These are phyloP conservation scores for Lecanicillium sp. DNA, from an alignment of 2,329 filamentous ascomycete genomes.

Conservation along the genomic window DNA sequence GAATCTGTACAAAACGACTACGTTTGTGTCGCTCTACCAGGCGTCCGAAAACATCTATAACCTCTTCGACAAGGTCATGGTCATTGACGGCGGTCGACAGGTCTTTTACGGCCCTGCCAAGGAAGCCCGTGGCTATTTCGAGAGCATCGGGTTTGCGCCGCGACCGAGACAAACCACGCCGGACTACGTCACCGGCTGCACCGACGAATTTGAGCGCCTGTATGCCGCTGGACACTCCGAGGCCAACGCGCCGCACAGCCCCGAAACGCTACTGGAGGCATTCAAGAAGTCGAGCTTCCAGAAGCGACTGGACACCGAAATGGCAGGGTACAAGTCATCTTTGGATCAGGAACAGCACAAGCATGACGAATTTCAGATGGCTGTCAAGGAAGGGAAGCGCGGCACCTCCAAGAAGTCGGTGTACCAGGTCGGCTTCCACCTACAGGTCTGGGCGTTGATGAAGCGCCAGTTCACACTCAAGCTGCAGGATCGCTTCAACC, in stretches of 20 bases:
- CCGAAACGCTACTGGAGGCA: conserved; percentile 59
- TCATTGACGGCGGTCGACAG: conserved; percentile 68
- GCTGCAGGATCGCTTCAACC: conserved; percentile 75
- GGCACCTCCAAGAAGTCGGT: conserved; percentile 67
- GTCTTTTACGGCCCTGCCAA: conserved; percentile 66
- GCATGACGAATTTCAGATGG: conserved; percentile 68
- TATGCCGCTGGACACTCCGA: conserved; percentile 61
- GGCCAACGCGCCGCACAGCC: conserved; percentile 59
- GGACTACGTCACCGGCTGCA: conserved; percentile 76
- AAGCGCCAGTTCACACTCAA: conserved; percentile 80
- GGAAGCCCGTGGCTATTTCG: conserved; percentile 67
- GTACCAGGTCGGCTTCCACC: conserved; percentile 75
- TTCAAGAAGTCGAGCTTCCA: conserved; percentile 60
- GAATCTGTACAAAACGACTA: conserved; percentile 75
- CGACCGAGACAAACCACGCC: conserved; percentile 73
- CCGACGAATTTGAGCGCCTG: conserved; percentile 74
- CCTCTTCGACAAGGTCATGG: conserved; percentile 76
- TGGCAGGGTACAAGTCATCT: conserved; percentile 58
- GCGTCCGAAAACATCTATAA: conserved; percentile 75
- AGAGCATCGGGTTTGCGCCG: conserved; percentile 65
- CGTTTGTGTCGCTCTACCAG: conserved; percentile 81
- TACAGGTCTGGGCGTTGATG: conserved; percentile 77
- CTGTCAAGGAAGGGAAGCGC: conserved; percentile 72
- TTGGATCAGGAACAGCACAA: conserved; percentile 58
- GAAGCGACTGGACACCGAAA: conserved; percentile 53